Base-by-base conservation (phyloP, 257 asterid species). In the Solanum corneliomulleri region DNA sequence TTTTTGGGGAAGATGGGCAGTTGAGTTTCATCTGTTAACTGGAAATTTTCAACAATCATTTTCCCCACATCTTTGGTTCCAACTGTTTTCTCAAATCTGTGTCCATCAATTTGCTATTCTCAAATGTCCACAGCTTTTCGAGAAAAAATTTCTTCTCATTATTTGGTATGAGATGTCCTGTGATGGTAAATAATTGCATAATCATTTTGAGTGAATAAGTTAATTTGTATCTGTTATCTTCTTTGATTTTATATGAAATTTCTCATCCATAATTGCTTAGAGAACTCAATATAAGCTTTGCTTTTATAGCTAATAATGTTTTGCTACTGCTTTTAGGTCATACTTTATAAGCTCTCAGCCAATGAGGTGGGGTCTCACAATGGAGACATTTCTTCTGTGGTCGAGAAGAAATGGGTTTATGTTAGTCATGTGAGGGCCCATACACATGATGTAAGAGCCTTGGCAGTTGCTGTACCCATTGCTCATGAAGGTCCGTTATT, bases 391-490 rank as follows among this genome's bases (percentile, higher is more conserved):
- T 86, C 85, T 58, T 84, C 90, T 76, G 92, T 89, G 13, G 86
- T 92, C 44, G 87, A 89, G 81, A 97, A 93, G 93, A 94, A 91
- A 88, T 97, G 99, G 99, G 88, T 90, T 6, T 94, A 97, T 90
- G 92, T 97, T 86, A 93, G 95, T 64, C 91, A 92, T 88, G 94
- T 91, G 86, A 93, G 97, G 90, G 94, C 95, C 88, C 99, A 97
- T 91, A 96, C 98, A 86, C 99, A 97, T 88, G 99, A 97, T 85
- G 94, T 96, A 87, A 93, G 93, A 92, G 99, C 99, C 66, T 93
- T 97, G 93, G 89, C 98, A 23, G 85, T 97, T 52, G 98, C 98
- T 29, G 95, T 94, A 82, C 99, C 99, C 68, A 97, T 97, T 64
- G 78, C 94, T 89, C 97, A 91, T 76, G 99, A 95, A 93, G 99